A percentile compares a stretch with the other conserved stretches of the same genome.
Evolutionary conservation across 169 alveolate species (phyloP).

Genomic region (Eimeria sp.): DNA sequence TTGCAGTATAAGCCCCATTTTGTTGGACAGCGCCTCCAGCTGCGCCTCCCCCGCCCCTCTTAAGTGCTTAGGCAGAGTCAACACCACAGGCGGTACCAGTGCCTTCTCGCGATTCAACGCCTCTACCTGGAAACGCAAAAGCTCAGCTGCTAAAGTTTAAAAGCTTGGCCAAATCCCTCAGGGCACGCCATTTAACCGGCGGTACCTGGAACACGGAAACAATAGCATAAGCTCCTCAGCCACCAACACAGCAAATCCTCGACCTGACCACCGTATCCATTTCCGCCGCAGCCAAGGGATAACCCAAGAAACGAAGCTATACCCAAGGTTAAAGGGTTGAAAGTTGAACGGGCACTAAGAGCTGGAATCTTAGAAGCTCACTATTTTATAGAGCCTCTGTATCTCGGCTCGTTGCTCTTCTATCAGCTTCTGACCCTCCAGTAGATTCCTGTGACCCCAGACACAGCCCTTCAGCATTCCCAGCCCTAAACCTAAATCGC

Average conservation of each 20-base stretch:
- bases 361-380: neutral
- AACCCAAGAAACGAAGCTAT: neutral
- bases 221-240: neutral
- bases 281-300: too few species aligned
- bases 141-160: neutral
- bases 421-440: constrained; percentile 52
- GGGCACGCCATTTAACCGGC: neutral
- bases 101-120: constrained; percentile 66
- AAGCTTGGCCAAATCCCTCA: neutral
- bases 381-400: constrained; percentile 57
- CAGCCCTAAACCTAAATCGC: neutral
- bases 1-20: constrained; percentile 12
- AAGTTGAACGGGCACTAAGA: neutral
- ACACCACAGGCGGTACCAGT: constrained; percentile 55
- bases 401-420: constrained; percentile 77
- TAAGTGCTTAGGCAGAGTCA: constrained; percentile 41
- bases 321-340: neutral
- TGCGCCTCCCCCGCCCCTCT: constrained; percentile 11
- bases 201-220: neutral
- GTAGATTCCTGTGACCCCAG: constrained; percentile 27
- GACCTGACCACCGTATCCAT: too few species aligned
- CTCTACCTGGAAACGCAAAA: constrained; percentile 32
- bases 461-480: neutral
- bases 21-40: constrained; percentile 2
- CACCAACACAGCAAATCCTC: too few species aligned